Evolutionary conservation across 108 stramenopile species (phyloP).

Genomic region (Chaetoceros muelleri): DNA sequence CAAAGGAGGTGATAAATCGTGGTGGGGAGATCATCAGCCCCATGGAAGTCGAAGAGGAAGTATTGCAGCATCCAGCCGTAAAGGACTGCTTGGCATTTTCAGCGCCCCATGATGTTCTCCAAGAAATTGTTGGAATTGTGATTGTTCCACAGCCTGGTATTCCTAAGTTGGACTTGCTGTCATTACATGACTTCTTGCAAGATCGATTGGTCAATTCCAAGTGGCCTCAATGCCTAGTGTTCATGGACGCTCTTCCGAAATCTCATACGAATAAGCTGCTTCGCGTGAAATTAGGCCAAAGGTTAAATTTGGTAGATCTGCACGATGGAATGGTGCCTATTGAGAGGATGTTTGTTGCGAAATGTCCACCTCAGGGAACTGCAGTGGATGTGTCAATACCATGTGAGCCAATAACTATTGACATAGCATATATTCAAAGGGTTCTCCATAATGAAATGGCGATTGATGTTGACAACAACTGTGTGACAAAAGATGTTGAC

Average conservation of each 20-base stretch:
- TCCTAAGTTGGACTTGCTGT: conserved; percentile 27
- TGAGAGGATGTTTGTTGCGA: conserved; percentile 41
- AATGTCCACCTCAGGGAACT: conserved; percentile 40
- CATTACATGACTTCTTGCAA: conserved; percentile 34
- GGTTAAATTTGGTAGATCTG: conserved; percentile 32
- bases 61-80: conserved; percentile 29
- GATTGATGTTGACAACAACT: conserved; percentile 1
- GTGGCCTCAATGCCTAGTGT: conserved; percentile 51
- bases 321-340: conserved; percentile 33
- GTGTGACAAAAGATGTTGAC: neutral
- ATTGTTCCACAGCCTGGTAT: conserved; percentile 26
- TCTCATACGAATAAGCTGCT: conserved; percentile 43
- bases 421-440: conserved; percentile 14
- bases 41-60: conserved; percentile 65
- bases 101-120: conserved; percentile 39
- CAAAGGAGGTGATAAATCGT: conserved; percentile 80
- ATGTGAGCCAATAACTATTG: conserved; percentile 17
- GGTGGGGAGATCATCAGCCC: conserved; percentile 72
- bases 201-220: conserved; percentile 29
- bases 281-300: conserved; percentile 40
- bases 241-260: conserved; percentile 54
- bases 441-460: conserved; percentile 13
- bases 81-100: conserved; percentile 14
- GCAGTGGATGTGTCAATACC: conserved; percentile 32
- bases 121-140: conserved; percentile 58